Evolutionary conservation across 1,139 yeast species (phyloP).

Genomic region (Petasospora rhodanensis): DNA sequence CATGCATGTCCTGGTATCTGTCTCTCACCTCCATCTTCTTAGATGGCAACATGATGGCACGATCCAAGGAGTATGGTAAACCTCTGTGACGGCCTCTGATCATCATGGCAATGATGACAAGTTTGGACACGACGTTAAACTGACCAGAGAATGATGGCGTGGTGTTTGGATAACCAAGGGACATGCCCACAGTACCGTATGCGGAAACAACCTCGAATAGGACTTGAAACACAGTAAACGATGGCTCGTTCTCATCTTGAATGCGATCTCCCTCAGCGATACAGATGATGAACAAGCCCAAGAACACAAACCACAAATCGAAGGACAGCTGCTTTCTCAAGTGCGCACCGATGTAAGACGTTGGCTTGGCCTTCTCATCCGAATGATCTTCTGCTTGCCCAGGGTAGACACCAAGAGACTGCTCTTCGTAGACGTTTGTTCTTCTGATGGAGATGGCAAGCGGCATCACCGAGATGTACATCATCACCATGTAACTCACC

Average conservation of each 20-base stretch:
- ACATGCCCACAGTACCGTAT: constrained; percentile 92
- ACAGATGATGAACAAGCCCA: constrained; percentile 82
- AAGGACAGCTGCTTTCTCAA: constrained; percentile 87
- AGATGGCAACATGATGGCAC: constrained; percentile 87
- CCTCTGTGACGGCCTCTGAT: constrained; percentile 97
- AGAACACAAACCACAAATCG: constrained; percentile 89
- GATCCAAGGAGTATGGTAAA: constrained; percentile 84
- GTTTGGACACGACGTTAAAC: constrained; percentile 69
- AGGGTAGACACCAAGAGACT: constrained; percentile 79
- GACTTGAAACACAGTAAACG: constrained; percentile 65
- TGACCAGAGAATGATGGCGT: constrained; percentile 69
- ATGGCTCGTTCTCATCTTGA: constrained; percentile 36
- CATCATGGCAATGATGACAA: constrained; percentile 84
- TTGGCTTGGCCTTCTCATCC: constrained; percentile 24
- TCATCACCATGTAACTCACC: constrained; percentile 92
- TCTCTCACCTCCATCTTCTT: constrained; percentile 68
- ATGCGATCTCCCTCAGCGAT: constrained; percentile 75
- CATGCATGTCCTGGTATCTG: constrained; percentile 57
- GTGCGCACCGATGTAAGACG: constrained; percentile 78
- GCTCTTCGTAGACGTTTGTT: constrained; percentile 97
- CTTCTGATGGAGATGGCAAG: constrained; percentile 93
- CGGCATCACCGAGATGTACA: constrained; percentile 96
- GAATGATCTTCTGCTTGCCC: constrained; percentile 31
- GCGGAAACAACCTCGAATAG: constrained; percentile 91
- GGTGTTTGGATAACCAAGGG: constrained; percentile 71